Conservation (phyloP, 2,329 filamentous ascomycete genomes). For the Endoconidiophora laricicola region DNA sequence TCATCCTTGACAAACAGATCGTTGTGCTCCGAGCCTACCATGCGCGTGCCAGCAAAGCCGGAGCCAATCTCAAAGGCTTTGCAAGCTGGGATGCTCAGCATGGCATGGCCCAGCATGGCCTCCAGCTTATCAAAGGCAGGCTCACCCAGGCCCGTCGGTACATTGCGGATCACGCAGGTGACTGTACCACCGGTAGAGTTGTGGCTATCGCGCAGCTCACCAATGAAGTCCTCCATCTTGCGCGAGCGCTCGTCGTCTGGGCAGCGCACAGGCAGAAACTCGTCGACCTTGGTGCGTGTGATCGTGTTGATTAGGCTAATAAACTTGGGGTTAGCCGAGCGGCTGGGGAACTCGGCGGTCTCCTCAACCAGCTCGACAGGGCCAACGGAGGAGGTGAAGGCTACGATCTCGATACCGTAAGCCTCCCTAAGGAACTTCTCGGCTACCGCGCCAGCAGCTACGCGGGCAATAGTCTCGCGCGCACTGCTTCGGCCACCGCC, state of each 20-base stretch:
- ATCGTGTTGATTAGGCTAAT: constrained; percentile 56
- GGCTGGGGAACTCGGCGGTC: constrained; percentile 47
- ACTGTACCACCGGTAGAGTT: constrained; percentile 93
- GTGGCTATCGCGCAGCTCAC: constrained; percentile 55
- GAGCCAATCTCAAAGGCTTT: constrained; percentile 95
- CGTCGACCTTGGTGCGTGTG: constrained; percentile 61
- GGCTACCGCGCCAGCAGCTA: constrained; percentile 79
- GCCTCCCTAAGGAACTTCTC: constrained; percentile 77
- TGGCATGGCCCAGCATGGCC: constrained; percentile 77
- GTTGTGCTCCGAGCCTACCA: constrained; percentile 83
- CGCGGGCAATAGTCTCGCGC: constrained; percentile 86
- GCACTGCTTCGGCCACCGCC: constrained; percentile 83
- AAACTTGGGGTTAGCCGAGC: constrained; percentile 63
- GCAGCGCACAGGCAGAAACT: constrained; percentile 73
- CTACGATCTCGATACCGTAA: constrained; percentile 78
- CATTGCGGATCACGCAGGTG: constrained; percentile 80
- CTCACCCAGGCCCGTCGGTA: constrained; percentile 75
- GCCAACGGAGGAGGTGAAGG: constrained; percentile 78
- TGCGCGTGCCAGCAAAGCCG: constrained; percentile 72
- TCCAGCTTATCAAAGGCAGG: constrained; percentile 93
- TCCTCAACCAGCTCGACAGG: constrained; percentile 59
- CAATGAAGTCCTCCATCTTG: constrained; percentile 67
- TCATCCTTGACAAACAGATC: constrained; percentile 52
- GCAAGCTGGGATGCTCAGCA: constrained; percentile 86
- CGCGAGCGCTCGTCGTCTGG: constrained; percentile 48